Base-by-base conservation (phyloP, 208 protist species). In the Acanthamoeba culbertsoni region DNA sequence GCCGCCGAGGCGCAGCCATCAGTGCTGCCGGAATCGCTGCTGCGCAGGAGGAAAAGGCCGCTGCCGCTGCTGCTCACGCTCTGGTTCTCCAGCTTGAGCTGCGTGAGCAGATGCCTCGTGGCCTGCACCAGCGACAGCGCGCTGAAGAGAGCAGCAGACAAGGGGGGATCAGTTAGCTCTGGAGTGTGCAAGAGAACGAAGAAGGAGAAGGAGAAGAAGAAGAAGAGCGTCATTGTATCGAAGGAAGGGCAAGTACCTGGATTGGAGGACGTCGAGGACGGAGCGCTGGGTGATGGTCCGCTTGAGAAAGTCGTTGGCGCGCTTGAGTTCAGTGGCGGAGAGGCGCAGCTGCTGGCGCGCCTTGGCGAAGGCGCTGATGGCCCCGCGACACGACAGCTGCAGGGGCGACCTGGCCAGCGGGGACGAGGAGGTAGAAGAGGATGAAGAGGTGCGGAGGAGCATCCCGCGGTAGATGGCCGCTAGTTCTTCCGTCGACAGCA, bases 201-300 rank as follows among this genome's bases (percentile, higher is more conserved):
- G 23, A 26, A 26, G 20, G 55, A 26, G 55, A 62, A 62, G 55
- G 55, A 62, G 55, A 62, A 26, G 26, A 26, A 26, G 26, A 26
- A 62, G 55, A 26, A 62, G 55, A 62, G 55, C 23, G 23, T 62
- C 23, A n/a, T 62, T 62, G 35, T 77, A 20, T 31, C 20, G 65
- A 20, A 31, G n/a, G 35, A 77, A 77, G 16, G 65, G 40, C 8
- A n/a, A 40, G 40, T 59, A 59, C 48, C 82, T 90, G n/a, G 57
- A 91, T 28, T 91, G 84, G 23, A 91, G 62, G n/a, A 91, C 42
- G 31, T 91, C 84, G 23, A 75, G 42, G 0, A 91, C 84, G 26
- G 84, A 91, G 20, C 62, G 53, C 33, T 91, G 37, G 1, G 53
- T 91, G 55, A 91, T 71, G 53, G 40, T 91, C 26, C 37, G 37